These are phyloP conservation scores for Castanea mollissima DNA, from an alignment of 306 rosid species.

Conservation along the genomic window DNA sequence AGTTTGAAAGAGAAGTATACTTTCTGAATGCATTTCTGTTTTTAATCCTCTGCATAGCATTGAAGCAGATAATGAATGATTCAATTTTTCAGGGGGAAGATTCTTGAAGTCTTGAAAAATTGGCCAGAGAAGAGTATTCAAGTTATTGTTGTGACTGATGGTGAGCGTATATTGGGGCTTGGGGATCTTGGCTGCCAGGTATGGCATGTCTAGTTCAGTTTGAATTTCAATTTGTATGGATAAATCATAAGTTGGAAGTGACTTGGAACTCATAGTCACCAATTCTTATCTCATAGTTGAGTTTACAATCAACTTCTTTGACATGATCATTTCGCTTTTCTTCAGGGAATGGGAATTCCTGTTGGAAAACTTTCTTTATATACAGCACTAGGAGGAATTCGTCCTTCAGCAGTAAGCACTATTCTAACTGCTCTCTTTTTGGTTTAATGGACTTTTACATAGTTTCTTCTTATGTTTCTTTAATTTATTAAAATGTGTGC, in stretches of 20 bases:
- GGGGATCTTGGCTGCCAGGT: constrained; percentile 99
- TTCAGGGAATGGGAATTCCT: constrained; percentile 98
- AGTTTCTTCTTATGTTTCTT: not conserved
- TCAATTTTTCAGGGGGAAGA: constrained; percentile 69
- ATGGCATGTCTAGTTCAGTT: not conserved
- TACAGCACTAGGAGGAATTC: constrained; percentile 93
- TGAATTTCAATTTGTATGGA: not conserved
- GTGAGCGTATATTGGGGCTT: constrained; percentile 96
- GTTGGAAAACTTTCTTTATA: constrained; percentile 96
- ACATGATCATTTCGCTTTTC: constrained; percentile 7
- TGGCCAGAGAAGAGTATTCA: constrained; percentile 90
- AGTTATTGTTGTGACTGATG: constrained; percentile 95
- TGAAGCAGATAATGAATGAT: constrained; percentile 28
- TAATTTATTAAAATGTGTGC: not conserved
- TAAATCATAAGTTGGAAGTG: not conserved
- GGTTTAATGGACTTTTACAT: not conserved
- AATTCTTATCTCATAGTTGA: constrained; percentile 13
- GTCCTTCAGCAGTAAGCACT: constrained; percentile 85
- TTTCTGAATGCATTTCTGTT: not conserved
- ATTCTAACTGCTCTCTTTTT: not conserved
- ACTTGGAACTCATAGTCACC: not conserved
- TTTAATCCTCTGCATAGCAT: not conserved
- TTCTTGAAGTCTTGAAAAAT: constrained; percentile 85
- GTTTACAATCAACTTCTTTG: not conserved
- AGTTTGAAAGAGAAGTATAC: constrained; percentile 88